Evolutionary conservation across 2,329 filamentous ascomycete genomes (phyloP), one percentile per base, ranked within the genome.

Genomic region (Colletotrichum sp.): DNA sequence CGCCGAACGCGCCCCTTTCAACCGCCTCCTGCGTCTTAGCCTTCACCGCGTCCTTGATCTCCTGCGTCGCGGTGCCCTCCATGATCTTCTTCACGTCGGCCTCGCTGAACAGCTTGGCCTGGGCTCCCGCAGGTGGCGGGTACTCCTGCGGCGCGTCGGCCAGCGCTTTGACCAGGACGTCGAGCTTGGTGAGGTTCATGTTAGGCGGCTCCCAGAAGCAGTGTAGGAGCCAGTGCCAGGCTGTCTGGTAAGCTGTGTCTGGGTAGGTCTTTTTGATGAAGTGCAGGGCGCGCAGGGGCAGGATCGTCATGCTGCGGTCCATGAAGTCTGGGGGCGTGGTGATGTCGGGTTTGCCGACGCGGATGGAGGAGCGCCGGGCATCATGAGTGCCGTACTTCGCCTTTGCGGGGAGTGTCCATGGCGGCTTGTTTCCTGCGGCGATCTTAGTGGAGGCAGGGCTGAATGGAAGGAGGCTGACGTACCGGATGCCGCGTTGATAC

Each of bases 381-480:
- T 91, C 89, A 75, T 80, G 79, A 13, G 63, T 34, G 64, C 89
- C 86, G 80, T 95, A 93, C 2, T 80, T 82, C 26, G 89, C 92
- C 86, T 96, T 96, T 58, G 91, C 92, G 3, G 92, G 90, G 34
- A 94, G 86, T 0, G 87, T 87, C 93, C 94, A 96, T 1, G 95
- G 94, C 0, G 94, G 94, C 78, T 91, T 91, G 83, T 97, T 96
- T 65, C 93, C 93, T 91, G 78, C 32, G 26, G 2, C 18, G 30
- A 5, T 4, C 4, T 6, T 5, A 52, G n/a, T 43, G 24, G 3
- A 7, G 18, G n/a, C 18, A 28, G 18, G 3, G 16, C 9, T 28
- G 21, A 9, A n/a, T 43, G 32, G n/a, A 21, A 21, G 10, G 21
- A 18, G 9, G 18, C n/a, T 1, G 6, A 16, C 4, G 8, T 83